These are phyloP conservation scores for Rhodocollybia butyracea DNA, from an alignment of 768 basidiomycete genomes.

Conservation along the genomic window DNA sequence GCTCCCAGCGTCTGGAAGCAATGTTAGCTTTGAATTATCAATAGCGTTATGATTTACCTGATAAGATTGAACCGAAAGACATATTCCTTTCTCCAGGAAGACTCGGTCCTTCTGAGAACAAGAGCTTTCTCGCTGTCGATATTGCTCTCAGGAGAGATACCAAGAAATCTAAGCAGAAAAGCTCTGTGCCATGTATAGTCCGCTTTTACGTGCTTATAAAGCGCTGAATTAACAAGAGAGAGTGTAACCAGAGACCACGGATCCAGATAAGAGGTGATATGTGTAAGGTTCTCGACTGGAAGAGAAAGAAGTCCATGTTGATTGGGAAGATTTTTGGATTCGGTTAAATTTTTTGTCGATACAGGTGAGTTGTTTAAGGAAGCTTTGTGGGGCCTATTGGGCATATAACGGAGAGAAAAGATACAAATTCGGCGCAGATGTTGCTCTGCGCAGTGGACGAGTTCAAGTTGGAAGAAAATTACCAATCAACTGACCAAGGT, in stretches of 20 bases:
- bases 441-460: constrained; percentile 1
- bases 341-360: neutral
- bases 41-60: constrained; percentile 35
- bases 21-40: neutral
- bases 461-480: neutral
- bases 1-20: constrained; percentile 61
- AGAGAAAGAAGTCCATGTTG: constrained; percentile 22
- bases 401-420: neutral
- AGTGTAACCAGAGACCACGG: constrained; percentile 61
- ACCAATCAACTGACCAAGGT: neutral
- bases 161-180: constrained; percentile 65
- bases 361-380: neutral
- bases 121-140: constrained; percentile 44
- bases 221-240: constrained; percentile 43
- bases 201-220: constrained; percentile 66
- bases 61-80: constrained; percentile 51
- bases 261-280: constrained; percentile 70
- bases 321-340: neutral
- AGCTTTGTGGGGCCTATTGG: neutral
- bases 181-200: constrained; percentile 82
- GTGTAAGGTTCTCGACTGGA: constrained; percentile 71
- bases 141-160: constrained; percentile 61
- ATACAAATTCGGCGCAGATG: neutral
- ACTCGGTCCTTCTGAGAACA: constrained; percentile 51
- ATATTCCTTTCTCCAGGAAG: constrained; percentile 70